Evolutionary conservation across 139 green algal species (phyloP).

Genomic region (Picochlorum sp.): DNA sequence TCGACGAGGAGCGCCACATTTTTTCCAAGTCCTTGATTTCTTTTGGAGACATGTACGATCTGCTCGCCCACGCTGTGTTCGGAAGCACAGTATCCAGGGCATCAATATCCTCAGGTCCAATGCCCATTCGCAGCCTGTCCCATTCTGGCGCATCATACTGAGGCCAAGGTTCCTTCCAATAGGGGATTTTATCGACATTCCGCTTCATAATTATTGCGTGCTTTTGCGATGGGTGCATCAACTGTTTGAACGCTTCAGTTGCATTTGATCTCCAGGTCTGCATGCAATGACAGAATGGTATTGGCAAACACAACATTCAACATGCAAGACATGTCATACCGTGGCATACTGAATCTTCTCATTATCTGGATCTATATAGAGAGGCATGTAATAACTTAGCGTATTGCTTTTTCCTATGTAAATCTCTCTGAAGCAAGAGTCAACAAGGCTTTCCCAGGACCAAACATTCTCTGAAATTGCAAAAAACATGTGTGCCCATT

Average conservation of each 20-base stretch:
- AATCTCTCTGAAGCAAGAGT: conserved; percentile 21
- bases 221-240: neutral
- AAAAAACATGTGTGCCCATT: conserved; percentile 10
- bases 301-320: too few relatives aligned
- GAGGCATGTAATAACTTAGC: conserved; percentile 27
- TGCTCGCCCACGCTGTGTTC: neutral
- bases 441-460: neutral
- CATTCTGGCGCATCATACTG: conserved; percentile 18
- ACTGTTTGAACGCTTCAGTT: neutral
- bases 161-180: conserved; percentile 2
- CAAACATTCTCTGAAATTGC: conserved; percentile 7
- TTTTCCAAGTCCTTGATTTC: conserved; percentile 1
- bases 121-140: conserved; percentile 19
- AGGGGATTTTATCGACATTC: neutral
- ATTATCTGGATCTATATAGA: neutral
- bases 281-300: neutral
- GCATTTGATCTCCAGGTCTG: neutral
- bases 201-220: neutral
- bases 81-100: conserved; percentile 7
- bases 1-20: neutral
- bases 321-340: neutral
- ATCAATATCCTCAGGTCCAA: conserved; percentile 24
- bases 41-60: neutral
- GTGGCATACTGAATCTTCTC: neutral
- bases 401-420: conserved; percentile 27